Conservation (phyloP, 768 basidiomycete species). For the Mrakia blollopis region DNA sequence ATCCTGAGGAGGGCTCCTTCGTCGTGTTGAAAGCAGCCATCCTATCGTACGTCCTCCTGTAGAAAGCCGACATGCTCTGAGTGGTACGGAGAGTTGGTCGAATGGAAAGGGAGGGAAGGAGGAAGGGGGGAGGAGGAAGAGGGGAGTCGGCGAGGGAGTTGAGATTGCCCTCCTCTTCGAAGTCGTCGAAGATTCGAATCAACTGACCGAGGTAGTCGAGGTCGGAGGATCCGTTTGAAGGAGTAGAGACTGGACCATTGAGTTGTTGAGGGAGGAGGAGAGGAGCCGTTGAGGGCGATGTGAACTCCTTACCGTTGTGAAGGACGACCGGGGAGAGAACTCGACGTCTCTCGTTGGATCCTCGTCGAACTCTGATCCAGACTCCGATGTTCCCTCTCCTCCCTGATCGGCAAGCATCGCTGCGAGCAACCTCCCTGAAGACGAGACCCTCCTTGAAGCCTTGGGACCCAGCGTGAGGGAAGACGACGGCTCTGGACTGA, state of each 20-base stretch:
- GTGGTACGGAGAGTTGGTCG: not conserved
- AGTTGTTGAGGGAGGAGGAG: not conserved
- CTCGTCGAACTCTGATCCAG: not conserved
- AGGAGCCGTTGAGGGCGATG: not conserved
- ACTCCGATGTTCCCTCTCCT: not conserved
- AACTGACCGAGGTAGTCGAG: not conserved
- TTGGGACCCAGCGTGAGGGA: not conserved
- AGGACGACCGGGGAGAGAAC: not conserved
- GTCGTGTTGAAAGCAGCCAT: not conserved
- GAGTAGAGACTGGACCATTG: not conserved
- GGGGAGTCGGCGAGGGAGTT: not conserved
- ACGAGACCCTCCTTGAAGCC: not conserved
- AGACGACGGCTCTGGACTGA: not conserved
- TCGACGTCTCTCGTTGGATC: not conserved
- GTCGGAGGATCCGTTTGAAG: not conserved
- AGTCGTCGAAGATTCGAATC: not conserved
- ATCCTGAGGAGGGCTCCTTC: not conserved
- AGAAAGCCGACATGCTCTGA: conserved; percentile 1
- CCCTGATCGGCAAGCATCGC: not conserved
- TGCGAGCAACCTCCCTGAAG: not conserved
- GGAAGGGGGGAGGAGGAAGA: not conserved
- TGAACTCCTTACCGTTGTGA: not conserved
- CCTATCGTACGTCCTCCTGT: not conserved
- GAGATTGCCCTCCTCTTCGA: not conserved
- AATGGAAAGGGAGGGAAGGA: no score